Evolutionary conservation across 257 asterid genomes (phyloP), one percentile per base, ranked within the genome.

Genomic region (Nicotiana undulata): DNA sequence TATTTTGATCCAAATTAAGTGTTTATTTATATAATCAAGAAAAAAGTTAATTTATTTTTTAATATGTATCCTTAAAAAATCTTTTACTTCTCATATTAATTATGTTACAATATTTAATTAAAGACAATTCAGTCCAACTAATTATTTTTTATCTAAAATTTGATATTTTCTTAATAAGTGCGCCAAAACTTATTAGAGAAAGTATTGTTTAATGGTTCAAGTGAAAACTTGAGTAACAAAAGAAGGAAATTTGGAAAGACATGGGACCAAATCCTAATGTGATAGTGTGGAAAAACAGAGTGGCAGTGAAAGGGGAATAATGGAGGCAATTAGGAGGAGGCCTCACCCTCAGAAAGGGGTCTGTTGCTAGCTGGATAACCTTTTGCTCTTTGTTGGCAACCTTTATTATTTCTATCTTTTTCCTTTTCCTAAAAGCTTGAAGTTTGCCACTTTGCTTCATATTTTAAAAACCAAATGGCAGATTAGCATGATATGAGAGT

Each of bases 301-400:
- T 80, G 55, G 34, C 46, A 12, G 3, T 10, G 29, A 28, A 40
- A 61, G 63, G 20, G 70, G 20, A 63, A 63, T 63, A 63, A 63
- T 63, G 40, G 11, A 63, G 44, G n/a, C 68, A 28, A 63, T 12
- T 28, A 28, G 22, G 76, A 28, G 22, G 76, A 61, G 67, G 77
- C 58, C 60, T 20, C 49, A 40, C 5, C 31, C 31, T 28, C 31
- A 1, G 51, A 59, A 70, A 76, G 80, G 84, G 81, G 67, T 75
- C 40, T 63, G 87, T 83, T 80, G 88, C 83, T 79, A 87, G 90
- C 90, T 90, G 91, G 90, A 79, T 75, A 46, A 46, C 79, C 87
- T 86, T 86, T 67, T 76, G 80, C 86, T 60, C n/a, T 85, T 64
- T 78, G 91, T 79, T 86, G 94, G 90, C 88, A 83, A 49, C 11